Conservation (phyloP, 1,139 yeast species). For the Taphrina deformans region DNA sequence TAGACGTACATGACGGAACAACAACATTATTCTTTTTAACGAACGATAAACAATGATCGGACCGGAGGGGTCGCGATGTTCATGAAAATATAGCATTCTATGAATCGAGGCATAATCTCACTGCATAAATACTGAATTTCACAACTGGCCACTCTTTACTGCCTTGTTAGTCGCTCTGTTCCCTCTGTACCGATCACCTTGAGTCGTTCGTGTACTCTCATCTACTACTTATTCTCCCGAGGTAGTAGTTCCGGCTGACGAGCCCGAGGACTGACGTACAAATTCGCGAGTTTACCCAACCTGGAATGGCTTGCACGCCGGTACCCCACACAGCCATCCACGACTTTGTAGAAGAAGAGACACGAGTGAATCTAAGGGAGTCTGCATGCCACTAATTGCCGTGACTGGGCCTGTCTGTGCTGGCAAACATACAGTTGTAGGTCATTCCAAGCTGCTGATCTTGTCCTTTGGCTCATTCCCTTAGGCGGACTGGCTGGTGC, state of each 20-base stretch:
- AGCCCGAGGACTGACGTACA: too few species aligned
- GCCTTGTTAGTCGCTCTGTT: too few species aligned
- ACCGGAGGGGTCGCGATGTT: background rate
- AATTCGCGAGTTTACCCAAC: too few species aligned
- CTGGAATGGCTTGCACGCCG: too few species aligned
- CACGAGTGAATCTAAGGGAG: too few species aligned
- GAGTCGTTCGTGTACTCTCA: too few species aligned
- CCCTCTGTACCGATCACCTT: too few species aligned
- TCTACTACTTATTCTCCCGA: too few species aligned
- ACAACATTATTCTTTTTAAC: background rate
- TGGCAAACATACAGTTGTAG: slow-evolving; percentile 15
- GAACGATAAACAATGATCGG: background rate
- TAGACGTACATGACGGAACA: background rate
- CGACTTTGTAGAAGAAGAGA: background rate
- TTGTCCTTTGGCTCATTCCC: background rate
- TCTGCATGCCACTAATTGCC: slow-evolving; percentile 25
- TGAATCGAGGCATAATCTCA: background rate
- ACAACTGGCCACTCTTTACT: too few species aligned
- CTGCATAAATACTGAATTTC: background rate
- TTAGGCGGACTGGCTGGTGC: slow-evolving; percentile 11
- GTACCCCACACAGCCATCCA: background rate
- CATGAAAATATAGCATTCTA: background rate
- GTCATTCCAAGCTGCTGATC: background rate
- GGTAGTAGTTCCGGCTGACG: too few species aligned
- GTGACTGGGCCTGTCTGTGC: slow-evolving; percentile 26